Evolutionary conservation across 1,284 basidiomycete species (phyloP).

Genomic region (Austroboletus rostrupii): DNA sequence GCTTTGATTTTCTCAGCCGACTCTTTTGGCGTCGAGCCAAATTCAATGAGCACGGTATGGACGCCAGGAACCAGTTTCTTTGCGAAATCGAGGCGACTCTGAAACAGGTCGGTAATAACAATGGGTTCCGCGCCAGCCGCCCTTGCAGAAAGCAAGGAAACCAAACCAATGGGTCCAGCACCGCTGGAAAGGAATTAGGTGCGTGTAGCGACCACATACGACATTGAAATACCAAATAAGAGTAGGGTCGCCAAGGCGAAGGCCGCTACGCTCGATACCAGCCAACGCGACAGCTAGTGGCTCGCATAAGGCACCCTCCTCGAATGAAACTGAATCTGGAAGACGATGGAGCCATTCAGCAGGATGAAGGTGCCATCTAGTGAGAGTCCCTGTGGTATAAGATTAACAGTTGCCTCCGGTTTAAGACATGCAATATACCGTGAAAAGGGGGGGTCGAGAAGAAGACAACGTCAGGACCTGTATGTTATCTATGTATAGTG

Average conservation of each 20-base stretch:
- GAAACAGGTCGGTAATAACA: conserved; percentile 78
- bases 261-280: conserved; percentile 56
- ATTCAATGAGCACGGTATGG: conserved; percentile 49
- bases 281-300: conserved; percentile 60
- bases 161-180: conserved; percentile 85
- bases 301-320: conserved; percentile 62
- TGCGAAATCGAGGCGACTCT: conserved; percentile 78
- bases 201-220: neutral
- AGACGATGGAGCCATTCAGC: conserved; percentile 62
- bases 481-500: neutral
- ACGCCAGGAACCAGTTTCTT: conserved; percentile 73
- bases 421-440: conserved; percentile 31
- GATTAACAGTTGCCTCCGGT: neutral
- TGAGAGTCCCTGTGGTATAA: conserved; percentile 46
- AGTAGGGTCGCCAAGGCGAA: conserved; percentile 56
- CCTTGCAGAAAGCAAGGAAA: conserved; percentile 74
- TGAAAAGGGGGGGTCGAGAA: conserved; percentile 66
- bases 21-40: conserved; percentile 40
- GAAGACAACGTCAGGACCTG: conserved; percentile 54
- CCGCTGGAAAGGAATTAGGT: conserved; percentile 38
- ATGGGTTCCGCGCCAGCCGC: conserved; percentile 77
- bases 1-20: conserved; percentile 48
- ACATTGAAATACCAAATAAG: conserved; percentile 47
- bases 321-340: conserved; percentile 54
- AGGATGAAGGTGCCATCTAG: conserved; percentile 59